These are phyloP conservation scores for Cercospora sp. DNA, from an alignment of 2,329 filamentous ascomycete genomes.

Conservation along the genomic window DNA sequence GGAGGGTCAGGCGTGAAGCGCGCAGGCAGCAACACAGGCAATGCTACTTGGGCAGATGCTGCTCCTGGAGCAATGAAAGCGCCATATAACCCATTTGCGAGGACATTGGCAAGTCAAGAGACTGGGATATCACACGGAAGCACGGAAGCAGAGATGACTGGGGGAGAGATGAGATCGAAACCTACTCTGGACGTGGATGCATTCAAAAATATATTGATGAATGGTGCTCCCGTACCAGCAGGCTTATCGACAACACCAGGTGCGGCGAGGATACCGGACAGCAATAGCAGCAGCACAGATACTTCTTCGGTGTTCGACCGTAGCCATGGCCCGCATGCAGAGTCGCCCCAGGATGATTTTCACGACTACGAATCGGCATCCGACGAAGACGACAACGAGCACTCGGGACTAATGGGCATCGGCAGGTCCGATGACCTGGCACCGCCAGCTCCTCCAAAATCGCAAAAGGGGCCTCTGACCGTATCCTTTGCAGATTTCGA, in stretches of 20 bases:
- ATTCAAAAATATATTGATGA: constrained; percentile 73
- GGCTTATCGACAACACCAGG: constrained; percentile 17
- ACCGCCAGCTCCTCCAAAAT: constrained; percentile 70
- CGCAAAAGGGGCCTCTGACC: constrained; percentile 57
- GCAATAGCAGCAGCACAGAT: constrained; percentile 55
- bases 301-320: constrained; percentile 57
- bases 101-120: constrained; percentile 36
- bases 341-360: constrained; percentile 58
- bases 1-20: constrained; percentile 28
- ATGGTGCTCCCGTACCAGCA: constrained; percentile 55
- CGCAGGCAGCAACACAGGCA: constrained; percentile 27
- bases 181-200: constrained; percentile 69
- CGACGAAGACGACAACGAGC: constrained; percentile 42
- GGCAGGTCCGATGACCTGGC: constrained; percentile 50
- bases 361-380: constrained; percentile 44
- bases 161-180: constrained; percentile 24
- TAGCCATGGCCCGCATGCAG: constrained; percentile 43
- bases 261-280: constrained; percentile 30
- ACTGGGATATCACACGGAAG: constrained; percentile 20
- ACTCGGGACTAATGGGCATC: constrained; percentile 34
- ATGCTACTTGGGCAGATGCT: constrained; percentile 23
- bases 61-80: constrained; percentile 21
- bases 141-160: constrained; percentile 12
- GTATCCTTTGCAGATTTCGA: constrained; percentile 39
- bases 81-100: constrained; percentile 40